Evolutionary conservation across 2,329 filamentous ascomycete species (phyloP), one percentile per base, ranked within the genome.

Genomic region (Huntiella abstrusa): DNA sequence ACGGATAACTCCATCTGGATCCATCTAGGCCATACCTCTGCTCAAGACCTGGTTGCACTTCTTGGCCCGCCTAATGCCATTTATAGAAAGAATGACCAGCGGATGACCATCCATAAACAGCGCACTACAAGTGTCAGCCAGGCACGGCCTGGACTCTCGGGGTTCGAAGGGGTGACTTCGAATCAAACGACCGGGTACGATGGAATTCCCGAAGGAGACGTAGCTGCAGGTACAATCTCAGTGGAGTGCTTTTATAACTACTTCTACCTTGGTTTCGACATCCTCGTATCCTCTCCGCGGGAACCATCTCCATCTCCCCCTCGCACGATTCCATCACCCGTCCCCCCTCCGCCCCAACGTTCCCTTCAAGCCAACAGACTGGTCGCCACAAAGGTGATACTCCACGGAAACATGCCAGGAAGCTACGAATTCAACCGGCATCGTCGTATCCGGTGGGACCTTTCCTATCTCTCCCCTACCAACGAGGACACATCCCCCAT

Each of bases 341-440:
- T 51, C 10, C 43, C 46, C 15, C n/a, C 49, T 1, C 55, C 55
- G 8, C 45, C 45, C 13, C 22, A n/a, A 16, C 64, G 64, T 51
- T 61, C 58, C 1, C 61, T 62, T 33, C 62, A 61, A 1, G 61
- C 72, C 0, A 76, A 84, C 49, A 77, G 80, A 36, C 69, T 93
- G 8, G 84, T 91, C 1, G 87, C 83, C 4, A 91, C 83, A 0
- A 96, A 96, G 58, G 60, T 98, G n/a, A 75, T 96, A 13, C 69
- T 98, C 2, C 91, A 98, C 59, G 85, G 83, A 38, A 98, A 98
- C 55, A 77, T 96, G 2, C 91, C 91, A 1, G 91, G 91, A 0
- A 94, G 86, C 1, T 96, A 95, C 59, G 83, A 88, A 8, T 98
- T 98, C 64, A 96, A 98, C 61, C 76, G 91, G 4, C 86, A 96